Evolutionary conservation across 2,329 filamentous ascomycete genomes (phyloP).

Genomic region (Emmonsia crescens): DNA sequence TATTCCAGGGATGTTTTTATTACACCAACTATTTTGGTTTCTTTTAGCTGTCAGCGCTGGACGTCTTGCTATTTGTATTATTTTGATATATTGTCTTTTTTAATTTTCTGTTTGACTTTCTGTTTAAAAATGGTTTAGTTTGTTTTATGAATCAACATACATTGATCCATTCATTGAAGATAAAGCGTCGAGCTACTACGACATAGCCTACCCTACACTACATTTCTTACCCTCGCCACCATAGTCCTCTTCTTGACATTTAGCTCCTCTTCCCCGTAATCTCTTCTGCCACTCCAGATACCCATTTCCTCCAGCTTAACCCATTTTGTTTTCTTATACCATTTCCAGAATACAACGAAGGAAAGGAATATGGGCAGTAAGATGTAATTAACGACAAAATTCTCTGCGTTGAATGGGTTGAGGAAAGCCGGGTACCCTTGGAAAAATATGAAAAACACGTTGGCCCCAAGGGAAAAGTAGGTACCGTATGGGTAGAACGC

Average conservation of each 20-base stretch:
- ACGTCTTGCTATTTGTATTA: background rate
- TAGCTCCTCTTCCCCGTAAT: slow-evolving; percentile 13
- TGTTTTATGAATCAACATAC: background rate
- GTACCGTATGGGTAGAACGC: slow-evolving; percentile 43
- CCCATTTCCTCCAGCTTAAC: slow-evolving; percentile 30
- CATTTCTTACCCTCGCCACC: slow-evolving; percentile 14
- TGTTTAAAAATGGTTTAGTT: background rate
- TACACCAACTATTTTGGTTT: background rate
- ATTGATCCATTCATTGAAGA: background rate
- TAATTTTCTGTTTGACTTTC: background rate
- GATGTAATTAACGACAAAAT: slow-evolving; percentile 47
- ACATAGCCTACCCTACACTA: slow-evolving; percentile 17
- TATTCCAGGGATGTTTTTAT: background rate
- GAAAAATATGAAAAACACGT: slow-evolving; percentile 41
- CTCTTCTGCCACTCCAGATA: slow-evolving; percentile 28
- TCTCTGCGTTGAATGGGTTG: slow-evolving; percentile 38
- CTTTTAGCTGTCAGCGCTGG: background rate
- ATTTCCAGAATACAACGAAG: slow-evolving; percentile 39
- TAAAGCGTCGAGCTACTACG: background rate
- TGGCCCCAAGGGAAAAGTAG: slow-evolving; percentile 38
- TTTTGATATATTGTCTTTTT: background rate
- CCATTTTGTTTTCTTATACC: slow-evolving; percentile 29
- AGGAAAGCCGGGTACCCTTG: slow-evolving; percentile 45
- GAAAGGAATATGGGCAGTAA: slow-evolving; percentile 41
- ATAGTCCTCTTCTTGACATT: slow-evolving; percentile 5